A percentile compares a stretch with the other conserved stretches of the same genome.
Conservation (phyloP, 2,329 filamentous ascomycete genomes). For the Verticillium nonalfalfae region DNA sequence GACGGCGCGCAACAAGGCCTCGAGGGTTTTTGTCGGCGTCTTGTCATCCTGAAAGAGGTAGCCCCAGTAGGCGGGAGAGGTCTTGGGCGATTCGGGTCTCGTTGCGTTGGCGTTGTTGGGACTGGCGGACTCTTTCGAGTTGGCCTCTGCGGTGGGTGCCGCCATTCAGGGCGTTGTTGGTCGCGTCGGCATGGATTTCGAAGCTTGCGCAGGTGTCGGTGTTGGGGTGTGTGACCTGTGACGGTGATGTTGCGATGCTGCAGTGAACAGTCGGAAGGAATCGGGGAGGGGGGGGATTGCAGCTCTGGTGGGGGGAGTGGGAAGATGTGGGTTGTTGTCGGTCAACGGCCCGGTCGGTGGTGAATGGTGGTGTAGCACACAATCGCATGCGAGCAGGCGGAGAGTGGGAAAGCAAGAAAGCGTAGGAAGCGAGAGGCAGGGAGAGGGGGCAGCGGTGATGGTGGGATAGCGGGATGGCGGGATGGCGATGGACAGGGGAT, state of each 20-base stretch:
- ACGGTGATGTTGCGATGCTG: background rate
- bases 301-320: background rate
- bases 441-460: background rate
- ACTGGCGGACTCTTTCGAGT: slow-evolving; percentile 11
- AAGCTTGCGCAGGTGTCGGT: background rate
- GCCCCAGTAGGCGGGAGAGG: slow-evolving; percentile 39
- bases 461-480: background rate
- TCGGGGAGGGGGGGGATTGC: background rate
- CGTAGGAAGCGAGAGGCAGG: background rate
- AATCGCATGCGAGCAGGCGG: background rate
- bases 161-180: slow-evolving; percentile 8
- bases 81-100: background rate
- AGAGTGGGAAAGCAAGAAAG: background rate
- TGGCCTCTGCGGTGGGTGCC: slow-evolving; percentile 10
- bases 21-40: slow-evolving; percentile 58
- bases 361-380: background rate
- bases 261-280: background rate
- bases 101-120: slow-evolving; percentile 1
- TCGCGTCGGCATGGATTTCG: background rate
- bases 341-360: background rate
- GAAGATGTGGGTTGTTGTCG: background rate
- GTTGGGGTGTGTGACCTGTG: background rate
- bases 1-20: slow-evolving; percentile 63
- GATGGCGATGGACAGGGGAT: background rate
- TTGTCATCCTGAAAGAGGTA: slow-evolving; percentile 65